phyloP scores from a whole-genome alignment of 805 yeast genomes.

The Candida nonsorbophila region DNA sequence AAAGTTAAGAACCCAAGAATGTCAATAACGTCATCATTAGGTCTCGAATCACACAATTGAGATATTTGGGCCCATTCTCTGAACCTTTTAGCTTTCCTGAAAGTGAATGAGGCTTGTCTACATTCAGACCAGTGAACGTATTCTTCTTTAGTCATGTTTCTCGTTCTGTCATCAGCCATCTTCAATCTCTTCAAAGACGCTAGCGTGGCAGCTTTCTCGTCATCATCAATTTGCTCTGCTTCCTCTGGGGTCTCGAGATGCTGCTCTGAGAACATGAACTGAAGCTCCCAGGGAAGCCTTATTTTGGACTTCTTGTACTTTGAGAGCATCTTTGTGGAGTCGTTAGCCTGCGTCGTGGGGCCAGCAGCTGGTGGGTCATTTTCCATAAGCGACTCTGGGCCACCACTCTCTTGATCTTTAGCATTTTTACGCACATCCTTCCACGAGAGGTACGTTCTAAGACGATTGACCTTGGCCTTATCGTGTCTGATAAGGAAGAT shows the following conservation, averaged over 20 bases:
- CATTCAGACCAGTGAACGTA: slow-evolving; percentile 99
- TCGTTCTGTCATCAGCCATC: slow-evolving; percentile 90
- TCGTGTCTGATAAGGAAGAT: slow-evolving; percentile 91
- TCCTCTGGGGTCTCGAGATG: slow-evolving; percentile 69
- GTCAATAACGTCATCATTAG: slow-evolving; percentile 95
- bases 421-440: slow-evolving; percentile 88
- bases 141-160: slow-evolving; percentile 91
- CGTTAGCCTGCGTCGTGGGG: slow-evolving; percentile 24
- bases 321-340: slow-evolving; percentile 37
- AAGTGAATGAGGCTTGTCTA: slow-evolving; percentile 94
- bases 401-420: slow-evolving; percentile 51
- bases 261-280: slow-evolving; percentile 89
- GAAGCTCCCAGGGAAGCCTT: slow-evolving; percentile 91
- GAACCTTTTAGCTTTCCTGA: slow-evolving; percentile 88
- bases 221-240: slow-evolving; percentile 66
- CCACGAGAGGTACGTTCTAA: slow-evolving; percentile 92
- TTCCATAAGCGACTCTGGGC: slow-evolving; percentile 45
- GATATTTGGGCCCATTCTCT: slow-evolving; percentile 94
- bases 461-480: slow-evolving; percentile 85
- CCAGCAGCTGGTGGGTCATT: slow-evolving; percentile 42
- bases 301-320: slow-evolving; percentile 70
- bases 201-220: slow-evolving; percentile 81
- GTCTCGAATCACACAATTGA: slow-evolving; percentile 79
- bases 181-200: slow-evolving; percentile 87
- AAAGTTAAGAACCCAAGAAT: slow-evolving; percentile 92